Evolutionary conservation across 208 protist species (phyloP), one percentile per base, ranked within the genome.

Genomic region (Leishmania martiniquensis): DNA sequence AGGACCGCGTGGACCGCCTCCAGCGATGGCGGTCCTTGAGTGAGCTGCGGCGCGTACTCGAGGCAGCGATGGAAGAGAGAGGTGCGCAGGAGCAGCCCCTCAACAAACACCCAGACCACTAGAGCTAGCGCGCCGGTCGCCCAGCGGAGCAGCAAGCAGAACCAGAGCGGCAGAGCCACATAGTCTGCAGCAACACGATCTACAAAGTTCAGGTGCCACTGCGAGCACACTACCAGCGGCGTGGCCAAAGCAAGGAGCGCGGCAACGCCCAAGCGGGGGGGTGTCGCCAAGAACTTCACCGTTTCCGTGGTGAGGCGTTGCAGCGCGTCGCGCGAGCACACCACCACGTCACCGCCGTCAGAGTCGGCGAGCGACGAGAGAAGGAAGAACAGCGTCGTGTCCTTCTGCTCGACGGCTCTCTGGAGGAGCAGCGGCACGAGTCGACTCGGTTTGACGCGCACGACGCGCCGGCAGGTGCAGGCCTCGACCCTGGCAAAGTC

Each of bases 1-100:
- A 76, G 4, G 37, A 81, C 77, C 13, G 77, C 77, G 77, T 81
- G 77, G n/a, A 76, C 60, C 22, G 42, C 62, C 42, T 65, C 57
- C 59, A 49, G 37, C 5, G 70, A 72, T 15, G n/a, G 60, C 12
- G 29, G 1, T 2, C 60, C 69, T 47, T 76, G 13, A 2, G 72
- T 60, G 17, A 81, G 32, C 69, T 76, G 67, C 39, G 77, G 77
- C 25, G 71, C 70, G 68, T 72, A 72, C 62, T 76, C 49, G 20
- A 81, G 59, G 49, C 59, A 71, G 70, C 77, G 77, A 72, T 55
- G 77, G 45, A 72, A 81, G 42, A 81, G 77, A 13, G 77, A 44
- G 37, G 77, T 81, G 49, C 39, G 77, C 47, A 81, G 52, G 2
- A 81, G 37, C 37, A 1, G 6, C 1, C 77, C 71, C 42, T 81